Conservation (phyloP, 345 rosid species). For the Citrus mangshanensis region DNA sequence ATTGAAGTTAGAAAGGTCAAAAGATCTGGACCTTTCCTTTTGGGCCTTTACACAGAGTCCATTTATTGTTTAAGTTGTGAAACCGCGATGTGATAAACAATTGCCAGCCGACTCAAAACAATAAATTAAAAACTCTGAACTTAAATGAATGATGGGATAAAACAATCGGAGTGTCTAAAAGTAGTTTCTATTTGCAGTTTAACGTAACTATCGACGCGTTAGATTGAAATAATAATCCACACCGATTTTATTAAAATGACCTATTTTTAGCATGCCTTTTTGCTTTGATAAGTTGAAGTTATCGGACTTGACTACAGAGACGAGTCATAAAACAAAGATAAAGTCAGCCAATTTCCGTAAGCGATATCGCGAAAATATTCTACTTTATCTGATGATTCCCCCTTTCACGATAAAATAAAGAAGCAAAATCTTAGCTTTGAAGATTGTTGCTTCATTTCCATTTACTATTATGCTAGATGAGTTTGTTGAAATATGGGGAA, state of each 20-base stretch:
- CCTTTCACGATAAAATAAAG: neutral
- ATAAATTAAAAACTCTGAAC: neutral
- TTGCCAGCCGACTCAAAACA: neutral
- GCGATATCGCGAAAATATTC: neutral
- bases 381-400: neutral
- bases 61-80: too few species aligned
- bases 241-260: neutral
- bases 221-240: neutral
- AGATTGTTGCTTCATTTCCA: neutral
- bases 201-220: too few species aligned
- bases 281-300: neutral
- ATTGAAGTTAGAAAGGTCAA: too few species aligned
- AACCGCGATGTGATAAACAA: too few species aligned
- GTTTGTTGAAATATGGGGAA: neutral
- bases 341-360: neutral
- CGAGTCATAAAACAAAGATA: neutral
- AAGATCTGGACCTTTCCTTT: too few species aligned
- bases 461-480: neutral
- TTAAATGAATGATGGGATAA: neutral
- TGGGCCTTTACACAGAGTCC: too few species aligned
- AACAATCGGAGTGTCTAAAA: neutral
- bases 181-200: neutral
- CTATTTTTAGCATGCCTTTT: neutral
- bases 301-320: neutral
- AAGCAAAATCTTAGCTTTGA: constrained; percentile 9